phyloP scores from a whole-genome alignment of 441 rosid genomes.

The Erodium trifolium region DNA sequence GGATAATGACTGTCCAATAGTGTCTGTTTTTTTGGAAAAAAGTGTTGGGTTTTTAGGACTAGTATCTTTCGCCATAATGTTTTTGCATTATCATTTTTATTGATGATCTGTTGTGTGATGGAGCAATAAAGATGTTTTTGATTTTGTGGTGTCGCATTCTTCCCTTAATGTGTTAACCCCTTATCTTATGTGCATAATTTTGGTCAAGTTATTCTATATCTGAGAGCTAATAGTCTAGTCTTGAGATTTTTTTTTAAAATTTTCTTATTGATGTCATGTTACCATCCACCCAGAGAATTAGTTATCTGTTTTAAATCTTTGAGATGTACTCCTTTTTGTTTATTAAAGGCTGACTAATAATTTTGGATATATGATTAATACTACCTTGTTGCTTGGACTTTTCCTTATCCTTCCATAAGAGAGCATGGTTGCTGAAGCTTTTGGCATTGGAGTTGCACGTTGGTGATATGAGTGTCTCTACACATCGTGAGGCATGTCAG shows the following conservation, averaged over 20 bases:
- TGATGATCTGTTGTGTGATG: not conserved
- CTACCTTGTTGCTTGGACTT: constrained; percentile 15
- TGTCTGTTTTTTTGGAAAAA: not conserved
- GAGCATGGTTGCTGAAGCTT: constrained; percentile 95
- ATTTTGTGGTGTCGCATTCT: not conserved
- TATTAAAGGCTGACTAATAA: not conserved
- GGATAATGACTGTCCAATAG: not conserved
- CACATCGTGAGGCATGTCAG: constrained; percentile 69
- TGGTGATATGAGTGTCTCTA: constrained; percentile 50
- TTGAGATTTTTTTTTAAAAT: constrained; percentile 1
- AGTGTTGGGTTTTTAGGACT: not conserved
- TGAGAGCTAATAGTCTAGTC: not conserved
- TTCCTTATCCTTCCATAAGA: constrained; percentile 34
- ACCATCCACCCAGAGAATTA: not conserved
- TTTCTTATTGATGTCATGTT: not conserved
- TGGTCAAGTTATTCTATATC: constrained; percentile 4
- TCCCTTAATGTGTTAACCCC: constrained; percentile 1
- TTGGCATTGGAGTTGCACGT: constrained; percentile 78
- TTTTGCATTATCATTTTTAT: not conserved
- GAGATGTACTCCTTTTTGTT: not conserved
- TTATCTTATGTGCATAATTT: not conserved
- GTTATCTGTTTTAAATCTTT: not conserved
- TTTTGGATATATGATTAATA: constrained; percentile 11
- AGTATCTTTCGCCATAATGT: not conserved
- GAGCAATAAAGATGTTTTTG: not conserved